Base-by-base conservation (phyloP, 2,329 filamentous ascomycete genomes). In the Colletotrichum ledebouriae region DNA sequence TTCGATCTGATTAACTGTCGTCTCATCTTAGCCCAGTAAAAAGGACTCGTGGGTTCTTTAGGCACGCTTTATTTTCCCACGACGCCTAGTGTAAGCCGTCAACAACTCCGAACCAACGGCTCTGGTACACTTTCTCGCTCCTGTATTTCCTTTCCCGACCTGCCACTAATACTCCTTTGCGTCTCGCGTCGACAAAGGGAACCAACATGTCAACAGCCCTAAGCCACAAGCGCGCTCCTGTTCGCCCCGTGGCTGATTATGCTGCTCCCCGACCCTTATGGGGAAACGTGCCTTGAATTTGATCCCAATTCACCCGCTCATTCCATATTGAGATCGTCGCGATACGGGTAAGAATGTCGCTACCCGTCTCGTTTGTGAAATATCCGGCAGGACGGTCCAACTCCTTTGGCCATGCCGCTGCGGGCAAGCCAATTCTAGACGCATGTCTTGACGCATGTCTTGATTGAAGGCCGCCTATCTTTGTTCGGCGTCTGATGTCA, bases 1-100 rank as follows among this genome's bases (percentile, higher is more conserved):
- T 53, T 52, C 42, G 53, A 47, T 41, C 41, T n/a, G 42, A 39
- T 39, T 46, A 29, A 33, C 15, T 63, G 64, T 58, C 55, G 64
- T 68, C 64, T 56, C 64, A 34, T 68, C 49, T 64, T 50, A 60
- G 42, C 41, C 44, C 41, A 49, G 44, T 13, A 59, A 59, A 52
- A 25, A 25, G 25, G 59, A 55, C 64, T 64, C 55, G 49, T 64
- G 46, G 55, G 49, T 60, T 68, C 44, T 52, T 49, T 63, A 47
- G 47, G 15, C 22, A 68, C 44, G 53, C 65, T 68, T 70, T 57
- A 59, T 68, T 70, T 70, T 70, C n/a, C 56, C n/a, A 37, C 34
- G 47, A 39, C 47, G 63, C 25, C 44, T 56, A n/a, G 60, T 47
- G 53, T 47, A 20, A 9, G 50, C 39, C 53, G 20, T 49, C 44